Base-by-base conservation (phyloP, 805 yeast species). In the Candida namnaoensis region DNA sequence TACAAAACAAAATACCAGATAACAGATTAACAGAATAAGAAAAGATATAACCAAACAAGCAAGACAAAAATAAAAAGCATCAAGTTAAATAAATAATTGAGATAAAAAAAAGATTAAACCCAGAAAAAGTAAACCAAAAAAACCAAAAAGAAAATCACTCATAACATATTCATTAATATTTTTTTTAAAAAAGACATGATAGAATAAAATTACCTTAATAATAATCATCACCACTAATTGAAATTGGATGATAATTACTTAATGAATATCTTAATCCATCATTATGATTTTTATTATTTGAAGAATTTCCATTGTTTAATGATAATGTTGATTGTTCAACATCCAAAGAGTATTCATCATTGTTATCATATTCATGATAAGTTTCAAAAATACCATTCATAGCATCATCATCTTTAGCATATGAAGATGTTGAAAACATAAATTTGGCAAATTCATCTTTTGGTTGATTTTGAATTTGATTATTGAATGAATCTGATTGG, bases 281-380 rank as follows among this genome's bases (percentile, higher is more conserved):
- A 30, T 30, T 19, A 19, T 19, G 19, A 30, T 30, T 30, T 6
- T 3, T 12, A 13, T 11, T 30, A 5, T 30, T 30, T 11, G 7
- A 8, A 30, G n/a, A 2, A 12, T 6, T 30, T 8, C n/a, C n/a
- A 12, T 30, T 30, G 33, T 30, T 30, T 13, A 30, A 30, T 30
- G 33, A 30, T 30, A 30, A 6, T 2, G 19, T 19, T 15, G 40
- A 47, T 39, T 55, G 59, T 43, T 56, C 60, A 30, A 53, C 49
- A 43, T 56, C 60, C 38, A 56, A 37, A 6, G 55, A 49, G 43
- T 35, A 56, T 35, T 49, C 58, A 39, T 56, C 59, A 43, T 56
- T 50, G 38, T 50, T 39, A 19, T 55, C 60, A 39, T 45, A 52
- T 24, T 49, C 52, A 8, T 50, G 36, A 8, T 28, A 24, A 33